Base-by-base conservation (phyloP, 2,329 filamentous ascomycete genomes). In the Xylaria sp. region DNA sequence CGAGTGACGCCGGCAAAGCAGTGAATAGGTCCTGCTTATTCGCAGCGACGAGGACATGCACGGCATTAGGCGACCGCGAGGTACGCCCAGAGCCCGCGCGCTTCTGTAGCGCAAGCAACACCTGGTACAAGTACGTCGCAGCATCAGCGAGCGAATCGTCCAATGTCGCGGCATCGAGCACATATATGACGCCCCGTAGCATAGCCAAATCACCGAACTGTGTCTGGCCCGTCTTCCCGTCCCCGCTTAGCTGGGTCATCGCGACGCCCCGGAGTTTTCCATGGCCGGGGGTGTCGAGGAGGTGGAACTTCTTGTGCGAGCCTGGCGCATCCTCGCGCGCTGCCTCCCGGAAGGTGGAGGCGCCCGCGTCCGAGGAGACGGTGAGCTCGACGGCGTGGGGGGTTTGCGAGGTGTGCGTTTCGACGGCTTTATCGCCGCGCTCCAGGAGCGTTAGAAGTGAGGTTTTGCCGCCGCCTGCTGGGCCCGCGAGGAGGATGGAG, bases 21-120 rank as follows among this genome's bases (percentile, higher is more conserved):
- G 96, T 98, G 79, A 99, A 99, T 0, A 99, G 85, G 79, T 99
- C 96, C 78, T 94, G 87, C 85, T 99, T 99, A 82, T 98, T 99
- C 63, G 94, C 94, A 1, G 94, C 94, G 40, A 99, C 84, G 42
- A 99, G 85, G 8, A 99, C 86, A 0, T 92, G 90, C 9, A 96
- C 85, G 25, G 87, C 84, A 25, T 84, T 81, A 0, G 88, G 86
- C 0, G 84, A 84, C 74, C 89, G 90, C 54, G 85, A 84, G 1
- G 85, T 85, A 71, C 86, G 89, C 47, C 82, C 79, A 69, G 81
- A 81, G 35, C 88, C 86, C 58, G 89, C 87, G 55, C 91, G 87
- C 80, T 91, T 92, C 83, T 98, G 96, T 67, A 99, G 84, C 2
- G 87, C 79, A 2, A 98, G 85, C n/a, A 99, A 87, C 0, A 97